phyloP scores from a whole-genome alignment of 176 grass and related monocot genomes.

The Zea luxurians region DNA sequence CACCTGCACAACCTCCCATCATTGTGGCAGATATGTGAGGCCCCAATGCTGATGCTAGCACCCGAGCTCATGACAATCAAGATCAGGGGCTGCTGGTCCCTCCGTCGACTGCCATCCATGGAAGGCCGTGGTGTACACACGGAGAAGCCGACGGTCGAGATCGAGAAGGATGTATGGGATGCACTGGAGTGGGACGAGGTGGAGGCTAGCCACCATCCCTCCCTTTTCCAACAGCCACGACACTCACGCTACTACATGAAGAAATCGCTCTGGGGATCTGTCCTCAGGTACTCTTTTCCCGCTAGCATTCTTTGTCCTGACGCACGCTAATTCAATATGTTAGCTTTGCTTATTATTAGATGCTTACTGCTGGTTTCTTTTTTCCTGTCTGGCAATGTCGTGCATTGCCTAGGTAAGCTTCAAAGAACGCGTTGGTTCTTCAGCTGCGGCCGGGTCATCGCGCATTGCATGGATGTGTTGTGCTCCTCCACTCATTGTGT shows the following conservation, averaged over 20 bases:
- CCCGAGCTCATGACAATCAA: neutral
- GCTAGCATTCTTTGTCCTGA: too few species aligned
- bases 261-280: too few species aligned
- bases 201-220: neutral
- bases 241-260: constrained; percentile 25
- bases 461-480: too few species aligned
- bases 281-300: too few species aligned
- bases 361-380: too few species aligned
- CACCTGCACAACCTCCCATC: constrained; percentile 30
- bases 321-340: too few species aligned
- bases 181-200: constrained; percentile 24
- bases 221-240: neutral
- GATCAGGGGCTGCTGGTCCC: constrained; percentile 17
- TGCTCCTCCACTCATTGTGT: too few species aligned
- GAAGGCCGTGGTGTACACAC: rapidly evolving
- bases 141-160: neutral
- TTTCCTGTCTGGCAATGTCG: too few species aligned
- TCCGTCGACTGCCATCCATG: neutral
- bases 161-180: constrained; percentile 27
- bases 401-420: too few species aligned
- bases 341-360: too few species aligned
- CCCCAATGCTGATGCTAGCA: neutral
- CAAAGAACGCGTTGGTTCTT: too few species aligned
- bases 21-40: neutral
- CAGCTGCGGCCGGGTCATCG: too few species aligned